These are phyloP conservation scores for Mycena haematopus DNA, from an alignment of 768 basidiomycete genomes.

Conservation along the genomic window DNA sequence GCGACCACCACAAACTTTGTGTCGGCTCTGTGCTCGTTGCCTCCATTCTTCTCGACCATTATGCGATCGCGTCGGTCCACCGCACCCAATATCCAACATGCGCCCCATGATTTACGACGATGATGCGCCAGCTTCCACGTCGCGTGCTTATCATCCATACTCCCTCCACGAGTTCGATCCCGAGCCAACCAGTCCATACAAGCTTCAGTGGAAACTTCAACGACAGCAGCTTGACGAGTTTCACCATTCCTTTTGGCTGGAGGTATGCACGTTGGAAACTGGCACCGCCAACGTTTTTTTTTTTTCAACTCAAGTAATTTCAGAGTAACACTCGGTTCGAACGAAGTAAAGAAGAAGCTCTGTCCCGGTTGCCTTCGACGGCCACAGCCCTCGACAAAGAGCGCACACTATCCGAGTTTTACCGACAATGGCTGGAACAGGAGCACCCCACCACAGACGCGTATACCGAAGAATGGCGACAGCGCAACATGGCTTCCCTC, in stretches of 20 bases:
- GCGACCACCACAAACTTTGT: conserved; percentile 1
- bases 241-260: conserved; percentile 82
- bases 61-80: conserved; percentile 64
- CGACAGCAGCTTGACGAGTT: conserved; percentile 76
- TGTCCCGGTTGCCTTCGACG: conserved; percentile 59
- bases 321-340: conserved; percentile 87
- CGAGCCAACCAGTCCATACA: conserved; percentile 48
- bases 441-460: conserved; percentile 61
- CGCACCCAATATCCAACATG: conserved; percentile 80
- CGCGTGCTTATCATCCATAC: conserved; percentile 72
- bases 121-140: conserved; percentile 42
- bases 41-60: conserved; percentile 32
- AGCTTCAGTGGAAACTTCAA: conserved; percentile 74
- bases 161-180: conserved; percentile 75
- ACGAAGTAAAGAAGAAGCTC: conserved; percentile 63
- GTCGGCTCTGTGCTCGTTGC: conserved; percentile 19
- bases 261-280: conserved; percentile 55
- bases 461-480: conserved; percentile 74
- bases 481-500: conserved; percentile 63
- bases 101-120: conserved; percentile 81
- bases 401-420: conserved; percentile 74
- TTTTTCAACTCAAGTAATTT: neutral
- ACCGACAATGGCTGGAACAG: conserved; percentile 75
- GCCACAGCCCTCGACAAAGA: conserved; percentile 64
- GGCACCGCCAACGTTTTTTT: neutral